Conservation (phyloP, 2,329 filamentous ascomycete species). For the Calonectria multiphialidica region DNA sequence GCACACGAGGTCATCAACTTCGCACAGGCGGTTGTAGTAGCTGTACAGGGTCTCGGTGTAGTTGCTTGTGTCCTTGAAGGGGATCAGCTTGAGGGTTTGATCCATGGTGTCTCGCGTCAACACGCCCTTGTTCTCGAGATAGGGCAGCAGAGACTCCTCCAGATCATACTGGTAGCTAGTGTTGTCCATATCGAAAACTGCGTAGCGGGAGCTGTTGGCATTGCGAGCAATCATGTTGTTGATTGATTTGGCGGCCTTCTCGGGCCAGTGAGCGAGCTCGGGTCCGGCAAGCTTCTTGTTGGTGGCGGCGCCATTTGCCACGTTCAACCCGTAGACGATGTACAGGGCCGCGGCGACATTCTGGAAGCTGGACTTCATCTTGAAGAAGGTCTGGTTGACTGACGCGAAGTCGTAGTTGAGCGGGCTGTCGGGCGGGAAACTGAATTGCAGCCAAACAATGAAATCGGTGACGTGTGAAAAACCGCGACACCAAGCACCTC, state of each 20-base stretch:
- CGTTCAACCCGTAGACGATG: conserved; percentile 30
- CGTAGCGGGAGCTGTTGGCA: conserved; percentile 52
- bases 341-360: conserved; percentile 30
- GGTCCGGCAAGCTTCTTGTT: conserved; percentile 33
- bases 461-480: neutral
- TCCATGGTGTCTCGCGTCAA: conserved; percentile 56
- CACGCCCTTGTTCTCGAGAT: conserved; percentile 55
- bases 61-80: conserved; percentile 54
- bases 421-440: neutral
- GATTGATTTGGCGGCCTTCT: conserved; percentile 48
- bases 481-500: neutral
- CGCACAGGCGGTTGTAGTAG: conserved; percentile 59
- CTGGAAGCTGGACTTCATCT: conserved; percentile 30
- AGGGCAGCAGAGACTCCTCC: conserved; percentile 58
- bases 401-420: neutral
- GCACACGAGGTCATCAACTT: conserved; percentile 55
- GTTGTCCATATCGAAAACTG: conserved; percentile 61
- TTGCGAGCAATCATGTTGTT: conserved; percentile 53
- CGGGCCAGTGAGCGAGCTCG: conserved; percentile 51
- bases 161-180: conserved; percentile 57
- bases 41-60: conserved; percentile 57
- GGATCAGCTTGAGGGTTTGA: conserved; percentile 53
- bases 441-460: neutral
- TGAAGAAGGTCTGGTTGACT: neutral
- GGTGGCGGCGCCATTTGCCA: conserved; percentile 24